A percentile compares a stretch with the other conserved stretches of the same genome.
These are phyloP conservation scores for Pythium phragmitis DNA, from an alignment of 352 stramenopile genomes.

Conservation along the genomic window DNA sequence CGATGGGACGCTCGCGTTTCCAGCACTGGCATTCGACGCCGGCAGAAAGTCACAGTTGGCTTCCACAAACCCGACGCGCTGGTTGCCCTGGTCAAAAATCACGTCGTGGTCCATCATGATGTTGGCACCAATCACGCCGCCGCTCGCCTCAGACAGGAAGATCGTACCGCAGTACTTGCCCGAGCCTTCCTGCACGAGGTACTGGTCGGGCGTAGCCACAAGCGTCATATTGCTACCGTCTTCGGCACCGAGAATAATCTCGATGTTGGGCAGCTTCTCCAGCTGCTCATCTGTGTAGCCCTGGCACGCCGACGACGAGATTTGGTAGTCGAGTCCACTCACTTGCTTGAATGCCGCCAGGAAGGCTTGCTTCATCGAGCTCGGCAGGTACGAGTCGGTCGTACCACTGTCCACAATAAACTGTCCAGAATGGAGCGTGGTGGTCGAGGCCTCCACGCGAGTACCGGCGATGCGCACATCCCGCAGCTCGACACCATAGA, in stretches of 20 bases:
- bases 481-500: slow-evolving; percentile 67
- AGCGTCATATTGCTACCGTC: slow-evolving; percentile 60
- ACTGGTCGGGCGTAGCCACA: slow-evolving; percentile 60
- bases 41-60: slow-evolving; percentile 47
- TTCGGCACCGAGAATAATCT: slow-evolving; percentile 63
- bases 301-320: slow-evolving; percentile 38
- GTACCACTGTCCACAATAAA: slow-evolving; percentile 87
- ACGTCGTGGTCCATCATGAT: slow-evolving; percentile 84
- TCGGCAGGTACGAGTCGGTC: slow-evolving; percentile 79
- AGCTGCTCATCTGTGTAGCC: slow-evolving; percentile 58
- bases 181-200: slow-evolving; percentile 46
- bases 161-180: slow-evolving; percentile 61
- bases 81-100: slow-evolving; percentile 71
- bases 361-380: slow-evolving; percentile 52
- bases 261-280: slow-evolving; percentile 55
- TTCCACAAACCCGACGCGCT: slow-evolving; percentile 79
- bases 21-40: slow-evolving; percentile 14
- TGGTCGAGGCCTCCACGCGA: slow-evolving; percentile 50
- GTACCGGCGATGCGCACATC: slow-evolving; percentile 65
- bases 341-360: slow-evolving; percentile 51
- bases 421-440: slow-evolving; percentile 45
- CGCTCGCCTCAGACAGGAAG: slow-evolving; percentile 64
- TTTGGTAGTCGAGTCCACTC: slow-evolving; percentile 48
- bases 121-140: slow-evolving; percentile 82
- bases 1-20: not conserved